These are phyloP conservation scores for Umbelopsis sp. DNA, from an alignment of 192 early-diverging fungal species.

Conservation along the genomic window DNA sequence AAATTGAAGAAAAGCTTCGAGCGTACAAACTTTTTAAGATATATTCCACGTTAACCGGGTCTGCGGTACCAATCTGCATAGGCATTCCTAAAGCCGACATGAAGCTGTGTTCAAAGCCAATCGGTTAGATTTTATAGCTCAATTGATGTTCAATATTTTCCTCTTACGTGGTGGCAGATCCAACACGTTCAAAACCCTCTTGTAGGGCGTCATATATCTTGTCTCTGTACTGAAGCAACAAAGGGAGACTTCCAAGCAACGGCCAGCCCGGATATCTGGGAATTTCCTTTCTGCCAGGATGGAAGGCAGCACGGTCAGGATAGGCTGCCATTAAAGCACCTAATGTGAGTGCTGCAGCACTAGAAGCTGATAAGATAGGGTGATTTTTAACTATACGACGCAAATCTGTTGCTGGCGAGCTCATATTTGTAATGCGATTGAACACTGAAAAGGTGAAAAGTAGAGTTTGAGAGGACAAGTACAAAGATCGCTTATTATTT, in stretches of 20 bases:
- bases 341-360: conserved; percentile 23
- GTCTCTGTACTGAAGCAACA: conserved; percentile 28
- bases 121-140: not conserved
- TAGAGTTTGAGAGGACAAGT: conserved; percentile 1
- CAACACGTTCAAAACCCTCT: conserved; percentile 15
- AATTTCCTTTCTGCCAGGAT: conserved; percentile 29
- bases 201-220: conserved; percentile 27
- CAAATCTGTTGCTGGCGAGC: not conserved
- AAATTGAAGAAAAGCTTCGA: not conserved
- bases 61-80: conserved; percentile 34
- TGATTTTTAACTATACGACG: conserved; percentile 10
- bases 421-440: not conserved
- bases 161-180: conserved; percentile 25
- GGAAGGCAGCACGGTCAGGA: conserved; percentile 38
- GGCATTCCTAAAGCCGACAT: conserved; percentile 39
- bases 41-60: conserved; percentile 43
- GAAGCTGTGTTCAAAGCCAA: conserved; percentile 23
- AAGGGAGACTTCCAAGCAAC: conserved; percentile 29
- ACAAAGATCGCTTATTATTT: not conserved
- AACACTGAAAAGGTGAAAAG: not conserved
- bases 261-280: conserved; percentile 27
- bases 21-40: conserved; percentile 39
- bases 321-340: conserved; percentile 26
- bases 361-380: conserved; percentile 1
- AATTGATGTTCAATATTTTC: not conserved